A percentile compares a stretch with the other conserved stretches of the same genome.
These are phyloP conservation scores for Arachnomyces sp. DNA, from an alignment of 2,329 filamentous ascomycete genomes.

Conservation along the genomic window DNA sequence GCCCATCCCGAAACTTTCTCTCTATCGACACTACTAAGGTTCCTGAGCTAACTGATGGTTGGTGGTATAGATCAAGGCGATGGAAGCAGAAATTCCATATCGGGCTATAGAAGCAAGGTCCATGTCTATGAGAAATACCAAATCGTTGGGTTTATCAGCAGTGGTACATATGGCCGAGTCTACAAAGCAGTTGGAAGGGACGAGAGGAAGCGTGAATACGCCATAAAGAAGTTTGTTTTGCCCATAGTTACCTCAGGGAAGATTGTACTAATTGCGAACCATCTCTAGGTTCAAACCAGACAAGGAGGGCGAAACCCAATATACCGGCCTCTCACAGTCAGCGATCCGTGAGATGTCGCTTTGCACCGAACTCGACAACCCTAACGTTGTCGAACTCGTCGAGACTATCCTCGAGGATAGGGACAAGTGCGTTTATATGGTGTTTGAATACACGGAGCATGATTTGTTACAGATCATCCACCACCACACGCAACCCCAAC, in stretches of 20 bases:
- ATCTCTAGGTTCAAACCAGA: slow-evolving; percentile 72
- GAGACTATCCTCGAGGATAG: slow-evolving; percentile 93
- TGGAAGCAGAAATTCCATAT: slow-evolving; percentile 35
- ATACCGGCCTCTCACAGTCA: slow-evolving; percentile 95
- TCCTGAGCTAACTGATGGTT: slow-evolving; percentile 17
- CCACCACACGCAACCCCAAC: slow-evolving; percentile 82
- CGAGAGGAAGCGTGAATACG: slow-evolving; percentile 71
- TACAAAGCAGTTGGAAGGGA: slow-evolving; percentile 84
- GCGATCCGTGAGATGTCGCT: slow-evolving; percentile 96
- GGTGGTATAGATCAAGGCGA: slow-evolving; percentile 26
- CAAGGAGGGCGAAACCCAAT: slow-evolving; percentile 93
- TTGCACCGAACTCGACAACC: slow-evolving; percentile 81
- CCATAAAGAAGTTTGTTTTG: slow-evolving; percentile 78
- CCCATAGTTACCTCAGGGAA: background rate
- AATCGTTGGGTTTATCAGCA: slow-evolving; percentile 96
- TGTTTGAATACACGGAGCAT: slow-evolving; percentile 97
- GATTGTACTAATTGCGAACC: slow-evolving; percentile 11
- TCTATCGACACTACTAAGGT: slow-evolving; percentile 7
- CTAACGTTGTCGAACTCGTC: slow-evolving; percentile 80
- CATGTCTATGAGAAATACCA: slow-evolving; percentile 89
- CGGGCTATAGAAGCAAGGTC: slow-evolving; percentile 60
- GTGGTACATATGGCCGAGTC: slow-evolving; percentile 92
- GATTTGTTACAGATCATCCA: slow-evolving; percentile 97
- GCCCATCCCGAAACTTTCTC: slow-evolving; percentile 1
- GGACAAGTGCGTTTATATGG: slow-evolving; percentile 99